phyloP scores from a whole-genome alignment of 495 filamentous ascomycete genomes.

The Tuber melanosporum region DNA sequence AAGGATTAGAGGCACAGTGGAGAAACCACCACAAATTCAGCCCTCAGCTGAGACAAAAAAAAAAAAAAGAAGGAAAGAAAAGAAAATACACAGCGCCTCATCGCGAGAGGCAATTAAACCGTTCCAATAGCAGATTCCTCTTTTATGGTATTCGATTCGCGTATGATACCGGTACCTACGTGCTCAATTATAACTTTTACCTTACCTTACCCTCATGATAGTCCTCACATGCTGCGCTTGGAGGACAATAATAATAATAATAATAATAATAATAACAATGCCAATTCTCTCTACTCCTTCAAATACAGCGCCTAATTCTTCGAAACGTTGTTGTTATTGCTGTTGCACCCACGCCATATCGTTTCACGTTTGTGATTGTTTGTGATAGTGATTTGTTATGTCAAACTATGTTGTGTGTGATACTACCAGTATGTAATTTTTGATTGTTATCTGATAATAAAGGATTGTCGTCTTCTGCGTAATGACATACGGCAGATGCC shows the following conservation, averaged over 20 bases:
- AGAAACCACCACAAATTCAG: not conserved
- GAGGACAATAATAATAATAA: not conserved
- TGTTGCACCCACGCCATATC: not conserved
- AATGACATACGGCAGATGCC: not conserved
- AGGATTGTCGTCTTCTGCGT: not conserved
- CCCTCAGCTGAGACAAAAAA: not conserved
- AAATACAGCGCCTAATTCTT: not conserved
- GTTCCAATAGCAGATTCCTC: too few relatives aligned
- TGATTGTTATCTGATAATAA: not conserved
- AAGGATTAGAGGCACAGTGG: not conserved
- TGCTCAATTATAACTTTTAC: too few relatives aligned
- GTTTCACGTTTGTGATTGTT: constrained; percentile 1
- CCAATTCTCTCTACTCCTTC: not conserved
- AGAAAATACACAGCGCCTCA: not conserved
- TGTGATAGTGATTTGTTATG: not conserved
- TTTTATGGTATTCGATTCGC: too few relatives aligned
- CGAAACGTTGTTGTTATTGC: not conserved
- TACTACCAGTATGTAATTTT: not conserved
- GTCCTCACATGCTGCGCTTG: too few relatives aligned
- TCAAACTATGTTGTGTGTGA: not conserved
- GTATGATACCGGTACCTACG: too few relatives aligned
- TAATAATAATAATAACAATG: not conserved
- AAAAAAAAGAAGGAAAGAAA: not conserved
- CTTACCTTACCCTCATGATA: too few relatives aligned
- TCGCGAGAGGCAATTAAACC: not conserved